Conservation (phyloP, 2,329 filamentous ascomycete species). For the Aphanoascus verrucosus region DNA sequence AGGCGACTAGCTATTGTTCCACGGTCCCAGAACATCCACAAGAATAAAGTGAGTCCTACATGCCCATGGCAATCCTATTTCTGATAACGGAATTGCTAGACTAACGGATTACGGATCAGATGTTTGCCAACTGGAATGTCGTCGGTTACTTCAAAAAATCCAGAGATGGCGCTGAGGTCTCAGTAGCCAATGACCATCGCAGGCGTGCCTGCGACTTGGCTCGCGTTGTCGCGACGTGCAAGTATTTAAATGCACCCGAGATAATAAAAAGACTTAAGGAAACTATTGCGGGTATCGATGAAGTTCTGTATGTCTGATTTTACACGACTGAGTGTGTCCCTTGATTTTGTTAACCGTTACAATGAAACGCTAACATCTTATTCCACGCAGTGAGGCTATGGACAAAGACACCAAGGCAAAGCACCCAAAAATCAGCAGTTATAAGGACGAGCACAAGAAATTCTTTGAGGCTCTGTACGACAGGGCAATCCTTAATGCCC, state of each 20-base stretch:
- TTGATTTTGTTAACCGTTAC: too few species aligned
- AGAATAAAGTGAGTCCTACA: conserved; percentile 1
- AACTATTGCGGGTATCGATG: conserved; percentile 7
- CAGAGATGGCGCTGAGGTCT: neutral
- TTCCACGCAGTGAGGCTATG: too few species aligned
- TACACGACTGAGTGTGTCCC: too few species aligned
- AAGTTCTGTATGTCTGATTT: conserved; percentile 2
- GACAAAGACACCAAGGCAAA: too few species aligned
- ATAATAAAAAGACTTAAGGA: conserved; percentile 1
- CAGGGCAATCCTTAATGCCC: too few species aligned
- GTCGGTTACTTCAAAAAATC: neutral
- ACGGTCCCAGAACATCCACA: conserved; percentile 3
- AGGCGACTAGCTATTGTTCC: conserved; percentile 6
- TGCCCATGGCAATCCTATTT: neutral
- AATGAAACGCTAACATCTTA: too few species aligned
- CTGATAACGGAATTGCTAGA: neutral
- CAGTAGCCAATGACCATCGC: neutral
- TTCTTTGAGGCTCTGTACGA: too few species aligned
- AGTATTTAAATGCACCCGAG: conserved; percentile 1
- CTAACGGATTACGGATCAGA: neutral
- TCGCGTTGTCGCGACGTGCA: conserved; percentile 10
- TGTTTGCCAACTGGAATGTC: conserved; percentile 8
- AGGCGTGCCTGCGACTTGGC: conserved; percentile 3
- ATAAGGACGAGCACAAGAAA: too few species aligned
- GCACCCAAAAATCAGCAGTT: too few species aligned